These are phyloP conservation scores for Maudiozyma saulgeensis DNA, from an alignment of 805 yeast species.

Conservation along the genomic window DNA sequence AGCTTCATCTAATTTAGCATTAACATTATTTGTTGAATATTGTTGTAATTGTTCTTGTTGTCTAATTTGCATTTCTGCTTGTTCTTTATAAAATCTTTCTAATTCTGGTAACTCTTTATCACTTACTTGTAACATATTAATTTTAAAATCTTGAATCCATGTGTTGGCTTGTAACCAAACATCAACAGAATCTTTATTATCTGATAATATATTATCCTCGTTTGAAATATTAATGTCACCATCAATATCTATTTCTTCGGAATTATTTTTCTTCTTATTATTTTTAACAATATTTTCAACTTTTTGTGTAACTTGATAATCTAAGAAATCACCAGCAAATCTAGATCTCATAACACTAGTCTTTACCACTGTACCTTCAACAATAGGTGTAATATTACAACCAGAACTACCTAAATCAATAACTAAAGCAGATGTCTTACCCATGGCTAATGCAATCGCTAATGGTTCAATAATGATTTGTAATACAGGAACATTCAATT, in stretches of 20 bases:
- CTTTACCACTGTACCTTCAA: conserved; percentile 61
- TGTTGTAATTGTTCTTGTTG: conserved; percentile 16
- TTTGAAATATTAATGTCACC: neutral
- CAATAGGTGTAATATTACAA: conserved; percentile 64
- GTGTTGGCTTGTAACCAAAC: conserved; percentile 22
- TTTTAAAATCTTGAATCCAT: conserved; percentile 27
- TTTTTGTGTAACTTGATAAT: conserved; percentile 48
- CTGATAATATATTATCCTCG: neutral
- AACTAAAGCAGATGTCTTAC: conserved; percentile 68
- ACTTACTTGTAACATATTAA: conserved; percentile 22
- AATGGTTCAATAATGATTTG: conserved; percentile 69
- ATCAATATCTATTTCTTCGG: neutral
- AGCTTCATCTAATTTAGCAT: conserved; percentile 1
- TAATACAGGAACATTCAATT: conserved; percentile 64
- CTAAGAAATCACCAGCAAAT: conserved; percentile 79
- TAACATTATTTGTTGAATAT: conserved; percentile 3
- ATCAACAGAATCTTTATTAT: conserved; percentile 7
- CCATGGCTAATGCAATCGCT: conserved; percentile 68
- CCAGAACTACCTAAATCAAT: conserved; percentile 70
- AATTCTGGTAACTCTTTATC: conserved; percentile 20
- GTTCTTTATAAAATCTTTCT: conserved; percentile 19
- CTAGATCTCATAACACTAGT: conserved; percentile 59
- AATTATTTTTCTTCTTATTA: neutral
- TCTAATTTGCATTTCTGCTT: conserved; percentile 11
- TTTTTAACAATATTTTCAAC: conserved; percentile 24